Evolutionary conservation across 1,284 basidiomycete species (phyloP), one percentile per base, ranked within the genome.

Genomic region (Exobasidium cylindrosporum): DNA sequence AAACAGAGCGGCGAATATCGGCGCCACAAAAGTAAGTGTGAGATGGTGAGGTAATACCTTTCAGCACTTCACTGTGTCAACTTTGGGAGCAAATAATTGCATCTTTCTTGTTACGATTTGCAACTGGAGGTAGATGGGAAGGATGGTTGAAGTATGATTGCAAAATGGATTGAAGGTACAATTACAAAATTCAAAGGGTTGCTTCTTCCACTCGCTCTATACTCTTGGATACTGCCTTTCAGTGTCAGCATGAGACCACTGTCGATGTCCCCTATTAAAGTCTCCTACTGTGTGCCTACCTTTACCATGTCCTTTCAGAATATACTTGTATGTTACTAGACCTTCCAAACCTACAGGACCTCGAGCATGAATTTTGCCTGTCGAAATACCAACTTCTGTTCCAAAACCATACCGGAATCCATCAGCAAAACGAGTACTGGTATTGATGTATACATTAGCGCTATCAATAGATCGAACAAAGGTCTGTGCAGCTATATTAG

Each of bases 361-460:
- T 30, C 96, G 84, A 1, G 96, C 95, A 76, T 99, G 96, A 58
- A 96, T 97, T 73, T 91, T 88, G 1, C 93, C 93, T 0, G 96
- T 99, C 77, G 89, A 90, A 77, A 99, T 97, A 7, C 96, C 96
- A 0, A 99, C 95, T 81, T 98, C 96, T 1, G 96, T 95, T 0
- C 96, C 96, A 68, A 97, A 91, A 0, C 96, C 96, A 81, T 93
- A 99, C 60, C 96, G 83, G 82, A 95, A 97, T 1, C 96, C 96
- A 81, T 99, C 96, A 0, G 94, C 90, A 76, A 99, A 98, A 52
- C 96, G 86, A 6, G 96, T 96, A 67, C 88, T 91, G 2, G 93
- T 91, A 74, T 99, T 99, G 67, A 97, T 86, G 74, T 90, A 98
- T 6, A 91, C 91, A 56, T 94, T 93, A 1, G 96, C 91, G 1